Evolutionary conservation across 2,329 filamentous ascomycete species (phyloP), one percentile per base, ranked within the genome.

Genomic region (Cytospora chrysosperma): DNA sequence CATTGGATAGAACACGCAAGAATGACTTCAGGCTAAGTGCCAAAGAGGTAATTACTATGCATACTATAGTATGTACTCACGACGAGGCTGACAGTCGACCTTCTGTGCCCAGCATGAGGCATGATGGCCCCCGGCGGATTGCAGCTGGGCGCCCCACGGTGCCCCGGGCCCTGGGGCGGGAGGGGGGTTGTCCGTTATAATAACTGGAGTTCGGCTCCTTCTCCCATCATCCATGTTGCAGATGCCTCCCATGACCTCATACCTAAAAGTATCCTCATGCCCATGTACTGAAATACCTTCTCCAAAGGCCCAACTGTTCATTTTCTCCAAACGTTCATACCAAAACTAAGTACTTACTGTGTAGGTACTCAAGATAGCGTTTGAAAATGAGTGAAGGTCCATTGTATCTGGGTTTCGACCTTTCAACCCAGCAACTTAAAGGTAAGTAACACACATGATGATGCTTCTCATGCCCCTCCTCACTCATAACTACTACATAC

Each of bases 361-460:
- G n/a, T 43, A 43, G 7, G 17, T 43, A 43, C 40, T 43, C 7
- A 24, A 49, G 8, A 61, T 15, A 55, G n/a, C 26, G 21, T 37
- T 34, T 55, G 32, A 65, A 52, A 54, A 67, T 68, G 65, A 61
- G 59, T 61, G 67, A 70, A 66, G 82, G 79, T 34, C 88, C 90
- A 21, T 80, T 96, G 66, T 97, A 96, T 74, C 82, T 97, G 72
- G 95, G 95, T 65, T 93, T 98, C 75, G 95, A 99, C 78, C 88
- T 98, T 65, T 97, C 93, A 51, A 98, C 95, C 63, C 95, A 98
- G 77, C 94, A 98, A 75, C 84, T 98, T 63, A 98, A 99, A 84
- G 93, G 92, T 59, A 40, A 19, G 7, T 59, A 34, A n/a, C n/a
- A n/a, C 30, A 32, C 30, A 13, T 7, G 53, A 40, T n/a, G 21